Base-by-base conservation (phyloP, 768 basidiomycete genomes). In the Lactarius tabidus region DNA sequence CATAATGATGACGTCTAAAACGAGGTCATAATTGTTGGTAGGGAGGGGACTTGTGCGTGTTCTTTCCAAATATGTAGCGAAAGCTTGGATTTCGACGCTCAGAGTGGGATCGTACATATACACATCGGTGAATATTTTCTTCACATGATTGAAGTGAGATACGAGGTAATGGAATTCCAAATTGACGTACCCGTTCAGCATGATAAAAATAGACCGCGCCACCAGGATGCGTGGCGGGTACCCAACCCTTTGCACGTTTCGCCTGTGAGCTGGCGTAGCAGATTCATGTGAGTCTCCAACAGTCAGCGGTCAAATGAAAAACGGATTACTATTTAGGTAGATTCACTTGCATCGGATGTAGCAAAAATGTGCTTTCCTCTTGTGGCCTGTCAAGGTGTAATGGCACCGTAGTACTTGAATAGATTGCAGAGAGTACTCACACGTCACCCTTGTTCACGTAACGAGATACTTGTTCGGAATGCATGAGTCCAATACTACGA, bases 181-280 rank as follows among this genome's bases (percentile, higher is more conserved):
- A 18, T 20, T 3, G 15, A 58, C 56, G 53, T n/a, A 53, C 65
- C 56, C 15, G 8, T 29, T 12, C 1, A 7, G 41, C 14, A 38
- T 66, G 55, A 33, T 57, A 62, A 20, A 66, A 66, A 23, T 66
- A 57, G 45, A 66, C 60, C 4, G 60, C 56, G 14, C 65, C 65
- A 35, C 45, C 56, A 0, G 65, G 65, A 29, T 57, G 39, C 6
- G 18, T 58, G 15, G 33, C 31, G 3, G 60, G 26, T n/a, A 20
- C n/a, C 65, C 65, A 66, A 23, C 20, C 54, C 4, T 28, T 51
- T 20, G 51, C 14, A 17, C 0, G 23, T 20, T 4, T 20, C 23
- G 0, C 9, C 15, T 51, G 20, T 57, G 48, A 57, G 20, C 65
- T 66, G 12, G 15, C 4, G 41, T 10, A 2, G 33, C 8, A 28